Base-by-base conservation (phyloP, 2,329 filamentous ascomycete genomes). In the Zelopaecilomyces penicillatus region DNA sequence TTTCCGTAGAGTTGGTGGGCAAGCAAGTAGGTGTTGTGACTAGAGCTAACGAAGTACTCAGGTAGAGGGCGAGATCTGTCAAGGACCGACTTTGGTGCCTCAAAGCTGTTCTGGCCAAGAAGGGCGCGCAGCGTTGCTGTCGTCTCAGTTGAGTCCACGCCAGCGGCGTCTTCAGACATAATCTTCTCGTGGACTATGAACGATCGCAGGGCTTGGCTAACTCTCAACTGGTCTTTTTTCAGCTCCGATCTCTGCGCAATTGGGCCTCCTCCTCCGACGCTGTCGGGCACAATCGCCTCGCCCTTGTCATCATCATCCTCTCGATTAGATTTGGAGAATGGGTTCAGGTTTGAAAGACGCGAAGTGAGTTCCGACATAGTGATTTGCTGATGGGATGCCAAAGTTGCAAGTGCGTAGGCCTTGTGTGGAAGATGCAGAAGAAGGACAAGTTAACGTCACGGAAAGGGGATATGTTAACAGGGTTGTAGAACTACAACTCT, bases 1-100 rank as follows among this genome's bases (percentile, higher is more conserved):
- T 67, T 67, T 4, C 83, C 83, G 53, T 72, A 82, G 2, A 87
- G 74, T 63, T 87, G 83, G 58, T 86, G 80, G 0, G 81, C 82
- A 54, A 81, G 68, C 28, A 87, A 67, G 54, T 87, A 87, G 0
- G 83, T 87, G 61, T 87, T 87, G 65, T 87, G 83, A 51, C 78
- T 83, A 4, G 80, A 84, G 61, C 78, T 83, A 63, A 87, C 78
- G 56, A 80, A 86, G 62, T 87, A 87, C 51, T 85, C 80, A 2
- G 81, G 75, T 26, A 87, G 64, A 1, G 81, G 75, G 50, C 78
- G 68, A 8, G 72, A 76, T 45, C 77, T 67, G 54, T 83, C 77
- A 6, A 73, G 71, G 9, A 82, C 60, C 43, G 71, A 62, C 2
- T 59, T 48, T 0, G 81, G 80, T 1, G 83, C 75, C 33, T 68